phyloP scores from a whole-genome alignment of 2,329 filamentous ascomycete genomes.

The Chrysosporium queenslandicum region DNA sequence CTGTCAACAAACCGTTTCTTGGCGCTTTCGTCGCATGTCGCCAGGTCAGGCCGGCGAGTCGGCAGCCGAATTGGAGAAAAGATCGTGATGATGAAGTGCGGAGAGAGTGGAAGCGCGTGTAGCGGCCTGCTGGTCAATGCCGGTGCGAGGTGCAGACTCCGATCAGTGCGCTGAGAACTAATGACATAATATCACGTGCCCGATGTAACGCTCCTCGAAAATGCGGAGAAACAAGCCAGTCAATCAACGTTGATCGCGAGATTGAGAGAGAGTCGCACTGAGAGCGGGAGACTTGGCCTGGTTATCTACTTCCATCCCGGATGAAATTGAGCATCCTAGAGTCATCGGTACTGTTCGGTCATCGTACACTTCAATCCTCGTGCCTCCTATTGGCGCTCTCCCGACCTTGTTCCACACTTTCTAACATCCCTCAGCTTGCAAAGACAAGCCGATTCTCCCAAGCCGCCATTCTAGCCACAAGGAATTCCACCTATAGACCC shows the following conservation, averaged over 20 bases:
- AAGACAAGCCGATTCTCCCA: constrained; percentile 1
- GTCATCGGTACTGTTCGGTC: constrained; percentile 6
- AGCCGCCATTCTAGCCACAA: not conserved
- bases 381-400: not conserved
- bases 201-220: no score
- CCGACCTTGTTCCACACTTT: not conserved
- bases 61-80: no score
- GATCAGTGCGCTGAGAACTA: no score
- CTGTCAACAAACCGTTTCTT: constrained; percentile 12
- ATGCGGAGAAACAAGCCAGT: no score
- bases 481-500: not conserved
- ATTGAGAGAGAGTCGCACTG: no score
- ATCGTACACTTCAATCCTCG: not conserved
- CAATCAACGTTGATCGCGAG: no score
- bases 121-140: no score
- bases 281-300: no score
- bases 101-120: no score
- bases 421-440: constrained; percentile 5
- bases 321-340: constrained; percentile 9
- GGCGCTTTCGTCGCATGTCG: not conserved
- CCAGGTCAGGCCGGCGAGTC: no score
- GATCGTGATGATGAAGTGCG: not conserved
- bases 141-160: no score
- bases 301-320: not conserved
- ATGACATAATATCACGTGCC: no score